Base-by-base conservation (phyloP, 805 yeast species). In the Metschnikowia gelsemii region DNA sequence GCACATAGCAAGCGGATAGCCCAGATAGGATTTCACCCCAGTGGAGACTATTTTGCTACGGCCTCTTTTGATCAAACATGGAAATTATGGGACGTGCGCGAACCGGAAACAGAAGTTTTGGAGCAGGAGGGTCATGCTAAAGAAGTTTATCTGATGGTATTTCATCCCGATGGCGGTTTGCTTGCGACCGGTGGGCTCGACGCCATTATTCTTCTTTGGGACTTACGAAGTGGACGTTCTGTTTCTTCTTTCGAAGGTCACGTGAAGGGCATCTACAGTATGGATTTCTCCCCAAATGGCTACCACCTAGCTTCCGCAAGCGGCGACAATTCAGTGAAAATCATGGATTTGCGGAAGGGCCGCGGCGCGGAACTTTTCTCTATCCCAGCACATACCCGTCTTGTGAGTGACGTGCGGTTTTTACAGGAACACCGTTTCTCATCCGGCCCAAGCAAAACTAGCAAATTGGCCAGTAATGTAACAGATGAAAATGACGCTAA, bases 101-200 rank as follows among this genome's bases (percentile, higher is more conserved):
- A 69, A 4, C 59, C 62, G 12, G 56, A 52, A 9, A 38, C 32
- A 8, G 52, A 79, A 39, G 54, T 91, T 5, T 64, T 77, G 29
- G 68, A 77, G 44, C 98, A 91, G 59, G 96, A 87, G 56, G 96
- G 97, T 0, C 97, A 91, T 57, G 66, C 85, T 1, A 82, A 79
- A 52, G 93, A 80, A 43, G 81, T 89, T 0, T 79, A 76, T 45
- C 55, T 80, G 0, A 59, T 85, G 3, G 63, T 76, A 1, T 75
- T 84, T 47, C 95, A 89, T 45, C 72, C 74, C 0, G 95, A 87
- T 54, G 97, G 98, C 1, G 70, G 91, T 2, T 60, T 91, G 5
- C 53, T 84, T 6, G 82, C 84, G 0, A 78, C 87, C 9, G 93
- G 83, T 3, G 96, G 96, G 0, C 63, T 82, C 5, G 97, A 91